Evolutionary conservation across 331 rosid genomes (phyloP).

Genomic region (Quercus tomentella): DNA sequence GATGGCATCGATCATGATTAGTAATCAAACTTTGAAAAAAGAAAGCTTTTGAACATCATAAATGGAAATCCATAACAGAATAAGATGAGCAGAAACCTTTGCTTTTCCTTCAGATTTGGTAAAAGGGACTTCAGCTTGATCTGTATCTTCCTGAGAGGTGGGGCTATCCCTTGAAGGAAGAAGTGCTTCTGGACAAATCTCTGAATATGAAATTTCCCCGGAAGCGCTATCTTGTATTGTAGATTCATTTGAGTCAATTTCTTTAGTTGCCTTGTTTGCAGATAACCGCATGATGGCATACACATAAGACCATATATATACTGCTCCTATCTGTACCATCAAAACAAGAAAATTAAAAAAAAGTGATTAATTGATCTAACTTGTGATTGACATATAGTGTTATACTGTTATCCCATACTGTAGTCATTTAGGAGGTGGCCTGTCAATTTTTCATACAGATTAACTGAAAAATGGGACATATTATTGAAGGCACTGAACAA

Average conservation of each 20-base stretch:
- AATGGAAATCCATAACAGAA: background rate
- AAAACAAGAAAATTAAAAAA: background rate
- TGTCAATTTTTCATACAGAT: background rate
- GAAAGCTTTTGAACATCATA: background rate
- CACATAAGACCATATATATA: slow-evolving; percentile 35
- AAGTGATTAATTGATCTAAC: background rate
- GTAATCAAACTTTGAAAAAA: background rate
- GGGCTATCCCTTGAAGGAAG: background rate
- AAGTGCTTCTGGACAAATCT: slow-evolving; percentile 10
- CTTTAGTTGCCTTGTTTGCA: slow-evolving; percentile 17
- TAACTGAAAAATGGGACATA: background rate
- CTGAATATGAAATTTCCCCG: slow-evolving; percentile 18
- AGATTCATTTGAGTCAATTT: slow-evolving; percentile 14
- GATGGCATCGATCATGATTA: background rate
- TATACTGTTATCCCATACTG: too few species aligned
- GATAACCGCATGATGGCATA: slow-evolving; percentile 34
- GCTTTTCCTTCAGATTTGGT: background rate
- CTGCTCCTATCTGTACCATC: slow-evolving; percentile 25
- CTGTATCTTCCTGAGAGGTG: slow-evolving; percentile 11
- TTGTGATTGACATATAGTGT: background rate
- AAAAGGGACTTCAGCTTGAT: slow-evolving; percentile 25
- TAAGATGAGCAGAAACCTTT: slow-evolving; percentile 5
- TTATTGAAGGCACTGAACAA: background rate
- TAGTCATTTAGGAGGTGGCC: background rate
- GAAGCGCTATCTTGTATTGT: background rate